A percentile compares a stretch with the other conserved stretches of the same genome.
Conservation (phyloP, 371 early-diverging fungal species). For the Haplosporangium sp. region DNA sequence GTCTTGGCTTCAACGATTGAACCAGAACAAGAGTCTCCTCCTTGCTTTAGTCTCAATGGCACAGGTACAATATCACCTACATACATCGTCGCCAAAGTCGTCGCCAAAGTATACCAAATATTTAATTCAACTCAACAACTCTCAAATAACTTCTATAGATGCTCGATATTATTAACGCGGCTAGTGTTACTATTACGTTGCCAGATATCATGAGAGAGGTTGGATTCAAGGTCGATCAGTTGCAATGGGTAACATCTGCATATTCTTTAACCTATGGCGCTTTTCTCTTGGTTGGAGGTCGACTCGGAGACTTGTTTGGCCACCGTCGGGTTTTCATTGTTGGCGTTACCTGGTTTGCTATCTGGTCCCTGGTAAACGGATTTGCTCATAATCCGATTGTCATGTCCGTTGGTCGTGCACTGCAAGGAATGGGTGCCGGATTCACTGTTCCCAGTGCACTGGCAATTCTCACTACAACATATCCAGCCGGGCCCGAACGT, state of each 20-base stretch:
- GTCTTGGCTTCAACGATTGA: slow-evolving; percentile 25
- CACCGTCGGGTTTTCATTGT: slow-evolving; percentile 53
- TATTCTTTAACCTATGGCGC: slow-evolving; percentile 60
- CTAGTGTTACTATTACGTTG: slow-evolving; percentile 35
- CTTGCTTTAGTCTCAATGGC: slow-evolving; percentile 31
- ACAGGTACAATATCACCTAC: not conserved
- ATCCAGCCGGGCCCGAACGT: slow-evolving; percentile 36
- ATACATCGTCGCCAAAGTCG: too few relatives aligned
- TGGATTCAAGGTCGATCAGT: slow-evolving; percentile 25
- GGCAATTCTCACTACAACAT: slow-evolving; percentile 52
- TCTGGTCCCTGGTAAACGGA: slow-evolving; percentile 50
- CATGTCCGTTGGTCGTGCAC: slow-evolving; percentile 57
- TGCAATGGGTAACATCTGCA: slow-evolving; percentile 55
- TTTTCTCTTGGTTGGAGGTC: slow-evolving; percentile 57
- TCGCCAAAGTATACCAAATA: too few relatives aligned
- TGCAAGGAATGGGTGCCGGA: slow-evolving; percentile 61
- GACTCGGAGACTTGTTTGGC: slow-evolving; percentile 59
- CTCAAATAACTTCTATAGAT: not conserved
- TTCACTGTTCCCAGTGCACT: slow-evolving; percentile 60
- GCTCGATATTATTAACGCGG: slow-evolving; percentile 36
- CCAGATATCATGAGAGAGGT: slow-evolving; percentile 38
- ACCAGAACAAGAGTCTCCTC: slow-evolving; percentile 24
- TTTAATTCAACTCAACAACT: too few relatives aligned
- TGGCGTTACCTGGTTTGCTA: slow-evolving; percentile 54
- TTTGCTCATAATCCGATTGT: slow-evolving; percentile 45